phyloP scores from a whole-genome alignment of 2,329 filamentous ascomycete species.

The Penicillium sclerotiorum region DNA sequence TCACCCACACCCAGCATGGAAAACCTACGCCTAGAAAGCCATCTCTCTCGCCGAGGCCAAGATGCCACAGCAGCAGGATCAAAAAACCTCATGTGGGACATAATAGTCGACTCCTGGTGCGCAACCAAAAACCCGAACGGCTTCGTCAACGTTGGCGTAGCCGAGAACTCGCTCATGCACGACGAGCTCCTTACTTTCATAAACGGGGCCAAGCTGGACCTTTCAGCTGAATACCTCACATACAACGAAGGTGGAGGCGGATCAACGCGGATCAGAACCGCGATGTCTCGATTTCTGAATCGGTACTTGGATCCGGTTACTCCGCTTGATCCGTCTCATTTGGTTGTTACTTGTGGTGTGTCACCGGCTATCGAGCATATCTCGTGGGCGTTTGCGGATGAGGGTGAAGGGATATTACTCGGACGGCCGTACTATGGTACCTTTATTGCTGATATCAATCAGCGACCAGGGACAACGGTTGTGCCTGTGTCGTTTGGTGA shows the following conservation, averaged over 20 bases:
- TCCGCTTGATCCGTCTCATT: conserved; percentile 29
- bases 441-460: conserved; percentile 51
- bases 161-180: conserved; percentile 59
- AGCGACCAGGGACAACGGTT: conserved; percentile 47
- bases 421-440: conserved; percentile 49
- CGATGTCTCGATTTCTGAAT: conserved; percentile 38
- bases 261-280: conserved; percentile 25
- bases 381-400: conserved; percentile 35
- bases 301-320: conserved; percentile 31
- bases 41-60: conserved; percentile 17
- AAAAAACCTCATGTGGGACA: conserved; percentile 43
- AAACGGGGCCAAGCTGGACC: conserved; percentile 42
- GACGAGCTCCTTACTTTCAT: conserved; percentile 46
- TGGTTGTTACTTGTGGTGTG: conserved; percentile 40
- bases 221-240: conserved; percentile 36
- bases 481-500: conserved; percentile 50
- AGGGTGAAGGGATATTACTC: conserved; percentile 39
- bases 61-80: conserved; percentile 8
- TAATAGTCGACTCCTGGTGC: conserved; percentile 51
- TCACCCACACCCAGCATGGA: no score
- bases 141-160: conserved; percentile 55
- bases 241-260: conserved; percentile 43
- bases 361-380: conserved; percentile 40
- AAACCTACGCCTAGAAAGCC: no score
- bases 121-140: conserved; percentile 41